Base-by-base conservation (phyloP, 495 filamentous ascomycete species). In the Acidomyces sp. region DNA sequence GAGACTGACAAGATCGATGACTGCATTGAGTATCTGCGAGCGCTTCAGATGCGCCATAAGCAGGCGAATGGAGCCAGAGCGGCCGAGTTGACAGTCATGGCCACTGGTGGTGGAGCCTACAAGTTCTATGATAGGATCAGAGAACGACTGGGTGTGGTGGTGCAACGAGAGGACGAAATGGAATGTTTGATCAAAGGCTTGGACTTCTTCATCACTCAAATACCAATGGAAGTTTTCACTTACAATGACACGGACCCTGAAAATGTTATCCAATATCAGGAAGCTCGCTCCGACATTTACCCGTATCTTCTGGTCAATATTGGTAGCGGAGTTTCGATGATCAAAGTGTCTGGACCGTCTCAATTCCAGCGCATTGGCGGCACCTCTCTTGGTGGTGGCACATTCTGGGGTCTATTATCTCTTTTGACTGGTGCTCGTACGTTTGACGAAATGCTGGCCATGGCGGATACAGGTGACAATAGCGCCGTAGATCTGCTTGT, bases 241-340 rank as follows among this genome's bases (percentile, higher is more conserved):
- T 96, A 96, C 61, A 84, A 75, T 50, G 90, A 95, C 58, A 63
- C 69, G 11, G 70, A 90, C 45, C 85, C 86, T 12, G 92, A 92
- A 79, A 71, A 80, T 45, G 94, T 88, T 55, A 73, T 78, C 43
- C 68, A 78, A 38, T 50, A 39, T 29, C 43, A 44, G 20, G 34
- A 44, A 6, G 69, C 82, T 10, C 69, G 70, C 30, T 59, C 74
- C 16, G 74, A 87, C 47, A 81, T 92, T 30, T 97, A 97, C 58
- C 90, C 90, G 0, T 97, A 97, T 55, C 75, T 97, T 16, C 76
- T 97, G 23, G 90, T 97, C 40, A 97, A 97, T 62, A 97, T 97
- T 50, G 90, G 90, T n/a, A 95, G 87, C 21, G 90, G 90, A 21
- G 90, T 97, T 9, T 85, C 78, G n/a, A 95, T 97, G 72, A 81